A percentile compares a stretch with the other conserved stretches of the same genome.
These are phyloP conservation scores for Fusarium ambrosium DNA, from an alignment of 2,329 filamentous ascomycete genomes.

Conservation along the genomic window DNA sequence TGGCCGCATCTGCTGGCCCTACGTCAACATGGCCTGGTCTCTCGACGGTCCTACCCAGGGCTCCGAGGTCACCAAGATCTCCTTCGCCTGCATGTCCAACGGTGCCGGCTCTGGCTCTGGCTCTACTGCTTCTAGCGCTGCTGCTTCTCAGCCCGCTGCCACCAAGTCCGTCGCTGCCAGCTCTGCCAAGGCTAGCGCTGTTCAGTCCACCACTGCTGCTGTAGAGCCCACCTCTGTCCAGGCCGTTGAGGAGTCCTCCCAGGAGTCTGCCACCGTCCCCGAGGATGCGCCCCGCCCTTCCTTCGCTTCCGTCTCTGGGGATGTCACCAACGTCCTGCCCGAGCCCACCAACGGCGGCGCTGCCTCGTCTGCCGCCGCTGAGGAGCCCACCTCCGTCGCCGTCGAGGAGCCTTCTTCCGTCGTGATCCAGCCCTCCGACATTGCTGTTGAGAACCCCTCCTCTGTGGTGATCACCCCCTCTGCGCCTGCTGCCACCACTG, in stretches of 20 bases:
- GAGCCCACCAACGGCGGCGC: conserved; percentile 7
- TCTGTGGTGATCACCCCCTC: neutral
- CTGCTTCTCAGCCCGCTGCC: conserved; percentile 18
- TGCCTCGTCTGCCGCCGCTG: conserved; percentile 16
- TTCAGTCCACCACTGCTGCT: conserved; percentile 15
- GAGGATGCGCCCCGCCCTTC: conserved; percentile 39
- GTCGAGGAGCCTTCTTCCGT: conserved; percentile 23
- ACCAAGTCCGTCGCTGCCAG: conserved; percentile 22
- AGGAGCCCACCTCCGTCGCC: conserved; percentile 13
- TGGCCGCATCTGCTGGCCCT: conserved; percentile 72
- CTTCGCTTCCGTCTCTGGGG: conserved; percentile 24
- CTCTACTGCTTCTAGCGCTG: conserved; percentile 8
- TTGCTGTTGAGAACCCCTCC: neutral
- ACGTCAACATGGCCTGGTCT: conserved; percentile 68
- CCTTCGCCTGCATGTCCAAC: conserved; percentile 63
- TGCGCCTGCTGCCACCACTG: conserved; percentile 5
- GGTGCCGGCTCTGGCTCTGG: conserved; percentile 25
- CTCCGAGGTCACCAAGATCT: conserved; percentile 58
- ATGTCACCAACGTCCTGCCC: conserved; percentile 33
- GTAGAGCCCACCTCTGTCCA: conserved; percentile 16
- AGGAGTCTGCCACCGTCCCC: conserved; percentile 15
- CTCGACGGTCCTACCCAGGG: conserved; percentile 43
- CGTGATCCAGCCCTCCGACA: conserved; percentile 15
- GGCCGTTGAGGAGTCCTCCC: conserved; percentile 25
- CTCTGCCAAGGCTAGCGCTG: conserved; percentile 18